These are phyloP conservation scores for Daldinia sp. DNA, from an alignment of 2,329 filamentous ascomycete species.

Conservation along the genomic window DNA sequence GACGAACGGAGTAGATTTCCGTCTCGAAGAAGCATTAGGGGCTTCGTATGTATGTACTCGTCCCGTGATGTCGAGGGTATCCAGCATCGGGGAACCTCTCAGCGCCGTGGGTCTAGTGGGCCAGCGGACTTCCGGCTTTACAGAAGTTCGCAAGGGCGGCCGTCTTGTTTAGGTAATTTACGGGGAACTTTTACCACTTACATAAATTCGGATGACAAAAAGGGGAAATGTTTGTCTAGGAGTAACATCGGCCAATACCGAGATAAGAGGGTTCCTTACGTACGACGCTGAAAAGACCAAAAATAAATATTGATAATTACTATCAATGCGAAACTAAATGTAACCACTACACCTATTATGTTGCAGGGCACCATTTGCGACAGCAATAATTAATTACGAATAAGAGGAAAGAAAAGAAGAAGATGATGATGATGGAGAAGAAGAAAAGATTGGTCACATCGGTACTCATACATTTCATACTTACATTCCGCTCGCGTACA, in stretches of 20 bases:
- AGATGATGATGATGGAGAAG: too few species aligned
- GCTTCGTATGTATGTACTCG: not conserved
- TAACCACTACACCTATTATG: not conserved
- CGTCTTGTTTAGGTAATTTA: conserved; percentile 13
- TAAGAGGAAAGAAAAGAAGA: not conserved
- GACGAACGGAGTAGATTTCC: conserved; percentile 19
- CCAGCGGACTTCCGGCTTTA: conserved; percentile 29
- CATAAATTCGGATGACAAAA: not conserved
- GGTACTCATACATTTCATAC: not conserved
- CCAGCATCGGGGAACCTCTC: conserved; percentile 28
- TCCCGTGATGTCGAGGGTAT: conserved; percentile 34
- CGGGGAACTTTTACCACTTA: not conserved
- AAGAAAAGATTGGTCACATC: not conserved
- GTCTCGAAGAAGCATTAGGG: conserved; percentile 6
- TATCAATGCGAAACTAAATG: not conserved
- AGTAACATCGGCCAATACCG: not conserved
- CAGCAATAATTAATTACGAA: conserved; percentile 1
- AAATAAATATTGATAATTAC: not conserved
- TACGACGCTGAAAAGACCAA: not conserved
- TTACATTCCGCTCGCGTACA: not conserved
- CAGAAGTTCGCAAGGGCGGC: conserved; percentile 3
- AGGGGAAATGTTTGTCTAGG: not conserved
- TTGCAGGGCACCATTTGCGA: not conserved
- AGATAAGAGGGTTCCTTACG: not conserved
- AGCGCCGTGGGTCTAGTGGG: conserved; percentile 28